Percentiles rank a stretch among this genome's conserved stretches.
phyloP scores from a whole-genome alignment of 805 yeast genomes.

The Saturnispora ahearnii region DNA sequence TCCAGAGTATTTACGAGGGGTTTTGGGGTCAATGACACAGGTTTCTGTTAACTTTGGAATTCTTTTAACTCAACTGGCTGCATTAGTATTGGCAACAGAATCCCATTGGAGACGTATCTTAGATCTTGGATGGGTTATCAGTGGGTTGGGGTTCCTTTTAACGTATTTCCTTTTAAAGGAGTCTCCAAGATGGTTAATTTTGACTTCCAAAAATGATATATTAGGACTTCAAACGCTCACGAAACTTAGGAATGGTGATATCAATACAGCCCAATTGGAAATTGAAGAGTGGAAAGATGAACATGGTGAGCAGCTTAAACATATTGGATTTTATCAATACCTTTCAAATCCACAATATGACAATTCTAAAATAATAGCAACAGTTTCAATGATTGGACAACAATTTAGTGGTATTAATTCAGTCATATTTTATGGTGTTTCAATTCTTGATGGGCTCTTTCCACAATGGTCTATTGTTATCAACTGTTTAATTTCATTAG shows the following conservation, averaged over 20 bases:
- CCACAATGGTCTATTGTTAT: conserved; percentile 65
- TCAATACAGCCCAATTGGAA: conserved; percentile 16
- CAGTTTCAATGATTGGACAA: conserved; percentile 71
- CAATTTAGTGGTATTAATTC: conserved; percentile 92
- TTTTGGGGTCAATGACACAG: conserved; percentile 85
- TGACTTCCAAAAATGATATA: conserved; percentile 31
- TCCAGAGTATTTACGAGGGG: conserved; percentile 60
- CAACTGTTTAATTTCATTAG: conserved; percentile 66
- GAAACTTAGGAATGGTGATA: conserved; percentile 31
- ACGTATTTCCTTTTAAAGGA: conserved; percentile 46
- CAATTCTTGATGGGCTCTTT: conserved; percentile 60
- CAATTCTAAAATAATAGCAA: conserved; percentile 55
- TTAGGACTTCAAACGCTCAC: conserved; percentile 19
- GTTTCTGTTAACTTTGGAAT: conserved; percentile 82
- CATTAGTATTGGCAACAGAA: conserved; percentile 57
- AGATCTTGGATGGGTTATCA: conserved; percentile 49
- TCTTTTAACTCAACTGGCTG: conserved; percentile 65
- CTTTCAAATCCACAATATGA: conserved; percentile 41
- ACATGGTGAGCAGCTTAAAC: conserved; percentile 16
- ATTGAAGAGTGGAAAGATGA: conserved; percentile 26
- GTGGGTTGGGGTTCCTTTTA: conserved; percentile 38
- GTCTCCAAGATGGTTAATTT: conserved; percentile 73
- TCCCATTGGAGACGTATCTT: conserved; percentile 67
- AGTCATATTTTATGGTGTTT: conserved; percentile 87
- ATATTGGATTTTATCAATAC: conserved; percentile 32